A percentile compares a stretch with the other conserved stretches of the same genome.
phyloP scores from a whole-genome alignment of 176 grass and related monocot genomes.

The Leersia perrieri region DNA sequence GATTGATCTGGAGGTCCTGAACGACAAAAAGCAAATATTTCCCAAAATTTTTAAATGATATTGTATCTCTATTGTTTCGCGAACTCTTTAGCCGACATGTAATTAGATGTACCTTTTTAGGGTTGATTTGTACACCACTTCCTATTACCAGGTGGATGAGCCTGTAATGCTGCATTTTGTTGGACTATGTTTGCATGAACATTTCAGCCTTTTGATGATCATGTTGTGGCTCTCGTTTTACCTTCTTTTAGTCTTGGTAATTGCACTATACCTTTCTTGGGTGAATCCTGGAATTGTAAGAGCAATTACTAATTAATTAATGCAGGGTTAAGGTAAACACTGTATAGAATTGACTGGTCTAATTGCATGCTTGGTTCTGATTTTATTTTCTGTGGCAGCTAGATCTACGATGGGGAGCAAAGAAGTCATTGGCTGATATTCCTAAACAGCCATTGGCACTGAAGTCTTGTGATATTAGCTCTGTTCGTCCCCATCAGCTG shows the following conservation, averaged over 20 bases:
- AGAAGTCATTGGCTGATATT: conserved; percentile 75
- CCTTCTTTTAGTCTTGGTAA: conserved; percentile 20
- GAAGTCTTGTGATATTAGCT: conserved; percentile 96
- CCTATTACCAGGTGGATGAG: not conserved
- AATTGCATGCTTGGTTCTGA: not conserved
- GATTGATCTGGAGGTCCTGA: not conserved
- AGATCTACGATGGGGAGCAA: conserved; percentile 86
- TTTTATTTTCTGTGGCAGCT: conserved; percentile 50
- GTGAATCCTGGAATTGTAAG: not conserved
- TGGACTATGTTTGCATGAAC: not conserved
- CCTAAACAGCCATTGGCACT: conserved; percentile 66
- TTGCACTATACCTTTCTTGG: not conserved
- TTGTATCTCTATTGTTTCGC: not conserved
- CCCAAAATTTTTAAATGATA: not conserved
- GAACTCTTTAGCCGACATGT: not conserved
- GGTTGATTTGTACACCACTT: not conserved
- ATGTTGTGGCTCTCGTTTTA: not conserved
- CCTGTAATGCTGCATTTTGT: conserved; percentile 22
- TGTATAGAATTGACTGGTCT: conserved; percentile 11
- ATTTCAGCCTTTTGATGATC: not conserved
- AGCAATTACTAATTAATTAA: conserved; percentile 18
- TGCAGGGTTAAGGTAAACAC: not conserved
- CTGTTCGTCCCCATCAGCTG: conserved; percentile 82
- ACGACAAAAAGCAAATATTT: not conserved
- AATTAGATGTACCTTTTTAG: conserved; percentile 12